Conservation (phyloP, 2,329 filamentous ascomycete genomes). For the Fusarium pininemorale region DNA sequence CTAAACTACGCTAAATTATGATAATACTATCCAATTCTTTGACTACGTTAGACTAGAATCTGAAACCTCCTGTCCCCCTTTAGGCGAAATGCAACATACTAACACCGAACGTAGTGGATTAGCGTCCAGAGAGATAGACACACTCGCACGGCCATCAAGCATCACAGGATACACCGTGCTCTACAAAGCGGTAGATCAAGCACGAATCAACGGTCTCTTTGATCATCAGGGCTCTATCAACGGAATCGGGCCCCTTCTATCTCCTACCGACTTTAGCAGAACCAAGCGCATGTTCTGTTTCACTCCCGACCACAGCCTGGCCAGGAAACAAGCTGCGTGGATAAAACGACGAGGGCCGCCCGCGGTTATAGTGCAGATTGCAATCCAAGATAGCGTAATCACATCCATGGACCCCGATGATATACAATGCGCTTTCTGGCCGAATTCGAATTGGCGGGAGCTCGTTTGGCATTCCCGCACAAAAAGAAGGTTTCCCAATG, state of each 20-base stretch:
- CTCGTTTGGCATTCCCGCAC: not conserved
- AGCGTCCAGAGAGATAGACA: not conserved
- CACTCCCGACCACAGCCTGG: not conserved
- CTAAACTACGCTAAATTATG: not conserved
- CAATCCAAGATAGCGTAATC: not conserved
- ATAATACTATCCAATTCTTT: too few species aligned
- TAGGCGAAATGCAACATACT: not conserved
- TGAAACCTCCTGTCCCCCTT: not conserved
- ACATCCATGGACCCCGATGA: not conserved
- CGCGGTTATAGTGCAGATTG: not conserved
- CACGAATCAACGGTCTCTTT: not conserved
- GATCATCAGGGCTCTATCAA: not conserved
- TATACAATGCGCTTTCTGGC: not conserved
- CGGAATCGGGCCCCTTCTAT: not conserved
- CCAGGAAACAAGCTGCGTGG: not conserved
- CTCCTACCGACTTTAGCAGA: not conserved
- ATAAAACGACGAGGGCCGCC: not conserved
- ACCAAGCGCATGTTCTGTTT: accelerated
- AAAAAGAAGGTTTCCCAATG: not conserved
- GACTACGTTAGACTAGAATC: not conserved
- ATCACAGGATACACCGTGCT: not conserved
- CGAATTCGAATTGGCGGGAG: not conserved
- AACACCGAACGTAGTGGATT: not conserved
- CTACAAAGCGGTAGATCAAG: not conserved
- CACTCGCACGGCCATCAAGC: not conserved